Evolutionary conservation across 257 asterid genomes (phyloP), one percentile per base, ranked within the genome.

Genomic region (Linderniella brevidens): DNA sequence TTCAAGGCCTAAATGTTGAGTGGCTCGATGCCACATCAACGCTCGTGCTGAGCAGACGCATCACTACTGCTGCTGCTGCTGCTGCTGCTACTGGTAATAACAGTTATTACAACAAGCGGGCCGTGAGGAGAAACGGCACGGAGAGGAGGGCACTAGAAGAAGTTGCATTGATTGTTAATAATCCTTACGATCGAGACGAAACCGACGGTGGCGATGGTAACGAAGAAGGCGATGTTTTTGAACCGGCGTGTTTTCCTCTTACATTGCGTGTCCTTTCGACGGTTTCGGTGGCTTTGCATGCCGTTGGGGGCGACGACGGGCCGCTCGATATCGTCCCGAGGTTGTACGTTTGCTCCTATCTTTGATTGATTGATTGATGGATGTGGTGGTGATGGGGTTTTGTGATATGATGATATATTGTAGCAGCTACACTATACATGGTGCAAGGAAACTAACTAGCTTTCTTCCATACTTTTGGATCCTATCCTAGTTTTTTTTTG

Each of bases 1-100:
- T 76, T 20, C 88, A 82, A 37, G 86, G 92, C 46, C 62, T 87
- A 48, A 55, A 58, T 11, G 92, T 48, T 17, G 95, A 77, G 61
- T 87, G 97, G 97, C 93, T 87, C 10, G 95, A 75, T 15, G 53
- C 70, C 50, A 83, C 97, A 37, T 71, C 86, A 25, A 69, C 97
- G 1, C 29, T 87, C 64, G 65, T 87, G 53, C 79, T 87, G 41
- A 71, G 75, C 40, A 70, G 56, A 49, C 70, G 68, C 53, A n/a
- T 55, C 5, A 29, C 11, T 10, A 46, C 15, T 64, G 53, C n/a
- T n/a, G n/a, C n/a, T n/a, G n/a, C n/a, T n/a, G n/a, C n/a, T n/a
- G n/a, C n/a, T n/a, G n/a, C n/a, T n/a, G n/a, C n/a, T n/a, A n/a
- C n/a, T 25, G 32, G 6, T 25, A 25, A 25, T 25, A 3, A 25